phyloP scores from a whole-genome alignment of 495 filamentous ascomycete species.

The Neurospora sp. region DNA sequence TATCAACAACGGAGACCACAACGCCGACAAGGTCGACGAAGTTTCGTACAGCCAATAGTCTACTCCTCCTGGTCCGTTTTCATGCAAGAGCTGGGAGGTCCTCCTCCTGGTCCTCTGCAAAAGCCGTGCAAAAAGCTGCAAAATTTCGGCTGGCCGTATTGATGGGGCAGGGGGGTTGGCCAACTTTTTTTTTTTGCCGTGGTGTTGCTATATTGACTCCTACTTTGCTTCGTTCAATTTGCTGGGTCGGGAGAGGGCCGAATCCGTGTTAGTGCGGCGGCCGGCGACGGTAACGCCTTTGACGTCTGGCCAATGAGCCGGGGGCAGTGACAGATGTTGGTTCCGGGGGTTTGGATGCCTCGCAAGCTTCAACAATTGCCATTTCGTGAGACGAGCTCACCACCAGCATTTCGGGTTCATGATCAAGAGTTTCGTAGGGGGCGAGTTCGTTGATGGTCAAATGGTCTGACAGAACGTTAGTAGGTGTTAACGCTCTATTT shows the following conservation, averaged over 20 bases:
- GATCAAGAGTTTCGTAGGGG: not conserved
- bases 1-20: not conserved
- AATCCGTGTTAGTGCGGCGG: not conserved
- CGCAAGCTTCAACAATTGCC: not conserved
- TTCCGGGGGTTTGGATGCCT: not conserved
- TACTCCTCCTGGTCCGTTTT: not conserved
- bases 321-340: not conserved
- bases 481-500: not conserved
- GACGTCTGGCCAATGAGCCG: not conserved
- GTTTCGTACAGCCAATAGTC: not conserved
- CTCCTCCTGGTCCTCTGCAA: too few species aligned
- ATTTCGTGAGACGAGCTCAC: not conserved
- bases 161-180: not conserved
- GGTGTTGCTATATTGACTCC: not conserved
- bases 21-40: not conserved
- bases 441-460: too few species aligned
- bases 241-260: not conserved
- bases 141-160: not conserved
- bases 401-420: not conserved
- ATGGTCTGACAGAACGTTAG: not conserved
- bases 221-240: not conserved
- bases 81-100: not conserved
- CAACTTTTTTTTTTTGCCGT: not conserved
- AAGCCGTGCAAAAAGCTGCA: not conserved
- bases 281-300: not conserved